These are phyloP conservation scores for Clonostachys sp. DNA, from an alignment of 2,329 filamentous ascomycete genomes.

Conservation along the genomic window DNA sequence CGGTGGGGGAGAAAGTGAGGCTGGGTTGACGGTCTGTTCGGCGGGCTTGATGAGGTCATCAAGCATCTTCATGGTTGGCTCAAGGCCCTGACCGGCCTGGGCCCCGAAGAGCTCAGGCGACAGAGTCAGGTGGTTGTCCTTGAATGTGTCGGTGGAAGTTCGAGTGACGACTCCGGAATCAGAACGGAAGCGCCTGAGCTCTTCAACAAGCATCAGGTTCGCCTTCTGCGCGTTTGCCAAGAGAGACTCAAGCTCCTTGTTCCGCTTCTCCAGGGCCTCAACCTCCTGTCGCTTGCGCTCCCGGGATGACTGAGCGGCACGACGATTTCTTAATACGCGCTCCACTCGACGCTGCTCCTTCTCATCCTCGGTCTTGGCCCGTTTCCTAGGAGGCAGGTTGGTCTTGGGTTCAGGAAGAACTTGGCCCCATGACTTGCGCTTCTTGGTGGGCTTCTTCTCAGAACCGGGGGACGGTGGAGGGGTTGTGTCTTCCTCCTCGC, in stretches of 20 bases:
- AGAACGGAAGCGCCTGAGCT: conserved; percentile 43
- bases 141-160: conserved; percentile 8
- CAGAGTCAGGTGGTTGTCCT: conserved; percentile 47
- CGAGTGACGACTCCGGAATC: conserved; percentile 33
- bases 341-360: conserved; percentile 98
- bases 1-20: conserved; percentile 53
- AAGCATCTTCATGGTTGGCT: conserved; percentile 21
- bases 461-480: conserved; percentile 10
- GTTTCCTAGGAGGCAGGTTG: conserved; percentile 90
- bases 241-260: conserved; percentile 63
- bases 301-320: conserved; percentile 91
- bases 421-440: conserved; percentile 98
- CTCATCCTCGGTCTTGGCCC: conserved; percentile 97
- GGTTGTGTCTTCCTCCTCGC: conserved; percentile 1
- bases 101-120: conserved; percentile 55
- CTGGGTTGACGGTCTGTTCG: conserved; percentile 50
- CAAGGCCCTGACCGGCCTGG: conserved; percentile 27
- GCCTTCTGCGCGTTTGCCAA: conserved; percentile 55
- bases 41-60: conserved; percentile 33
- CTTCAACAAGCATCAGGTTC: conserved; percentile 41
- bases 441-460: conserved; percentile 78
- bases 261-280: conserved; percentile 75
- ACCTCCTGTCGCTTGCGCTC: conserved; percentile 88
- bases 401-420: conserved; percentile 96
- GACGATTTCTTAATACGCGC: conserved; percentile 92